Evolutionary conservation across 1,139 yeast genomes (phyloP), one percentile per base, ranked within the genome.

Genomic region (Candida frijolesensis): DNA sequence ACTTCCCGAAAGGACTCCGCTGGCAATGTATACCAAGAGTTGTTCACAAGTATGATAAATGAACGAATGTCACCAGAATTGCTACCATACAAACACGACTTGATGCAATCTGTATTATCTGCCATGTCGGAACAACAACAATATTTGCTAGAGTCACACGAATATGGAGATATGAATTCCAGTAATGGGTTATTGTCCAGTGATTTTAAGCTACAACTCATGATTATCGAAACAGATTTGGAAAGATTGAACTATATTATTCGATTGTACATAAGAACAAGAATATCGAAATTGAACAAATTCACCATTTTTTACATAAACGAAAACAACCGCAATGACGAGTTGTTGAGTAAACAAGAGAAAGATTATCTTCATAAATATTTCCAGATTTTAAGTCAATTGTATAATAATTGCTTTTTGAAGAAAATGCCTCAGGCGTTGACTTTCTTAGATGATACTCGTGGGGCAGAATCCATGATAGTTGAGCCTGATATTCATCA

Each of bases 11-110:
- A 6, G 29, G 29, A 25, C 10, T 25, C 42, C 9, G 43, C 44
- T 78, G 76, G 67, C 60, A 43, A 43, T 12, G 15, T 43, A 33
- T 73, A 66, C 52, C 63, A 69, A 38, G 68, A 67, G 39, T 70
- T 91, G 40, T 74, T 81, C n/a, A 77, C 75, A 35, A 82, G 84
- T 2, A 92, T 96, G 97, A 68, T 88, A 38, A 82, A 87, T 50
- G 99, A 94, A 64, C 75, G 97, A 51, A 83, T 84, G 79, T 77
- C 95, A 0, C 97, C 97, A 0, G 96, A 89, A 52, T 66, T 94
- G 12, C 71, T 92, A 35, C 89, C 87, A 0, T 92, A 87, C 62
- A 84, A 89, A 54, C 78, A 78, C 22, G 72, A 68, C 1, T 70
- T 91, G 34, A 65, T 94, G 61, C 78, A 78, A 8, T 68, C 84